Evolutionary conservation across 768 basidiomycete species (phyloP).

Genomic region (Cystoderma amianthinum): DNA sequence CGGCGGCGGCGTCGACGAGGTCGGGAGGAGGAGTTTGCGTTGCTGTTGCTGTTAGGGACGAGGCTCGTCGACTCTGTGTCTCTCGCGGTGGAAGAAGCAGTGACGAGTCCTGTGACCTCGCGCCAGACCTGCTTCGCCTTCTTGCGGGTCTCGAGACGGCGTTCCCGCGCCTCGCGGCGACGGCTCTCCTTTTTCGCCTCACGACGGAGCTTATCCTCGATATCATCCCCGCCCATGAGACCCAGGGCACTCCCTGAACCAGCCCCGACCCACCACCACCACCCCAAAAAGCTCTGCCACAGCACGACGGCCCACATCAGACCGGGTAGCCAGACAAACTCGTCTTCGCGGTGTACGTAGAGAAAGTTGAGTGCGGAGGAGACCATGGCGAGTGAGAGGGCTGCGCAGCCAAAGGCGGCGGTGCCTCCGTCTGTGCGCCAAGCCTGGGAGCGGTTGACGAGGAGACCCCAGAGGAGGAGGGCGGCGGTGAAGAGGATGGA

Average conservation of each 20-base stretch:
- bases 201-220: constrained; percentile 54
- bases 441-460: constrained; percentile 84
- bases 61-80: background rate
- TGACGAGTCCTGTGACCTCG: constrained; percentile 49
- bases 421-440: constrained; percentile 98
- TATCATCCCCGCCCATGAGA: constrained; percentile 37
- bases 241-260: constrained; percentile 59
- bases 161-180: constrained; percentile 37
- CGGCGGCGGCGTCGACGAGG: background rate
- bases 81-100: constrained; percentile 4
- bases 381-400: constrained; percentile 73
- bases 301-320: constrained; percentile 88
- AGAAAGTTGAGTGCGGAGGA: constrained; percentile 85
- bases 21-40: background rate
- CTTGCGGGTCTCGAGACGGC: constrained; percentile 40
- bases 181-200: constrained; percentile 50
- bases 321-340: constrained; percentile 87
- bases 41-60: background rate
- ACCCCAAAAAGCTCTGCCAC: constrained; percentile 96
- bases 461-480: constrained; percentile 88
- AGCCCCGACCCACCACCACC: constrained; percentile 99
- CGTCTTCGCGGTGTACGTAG: constrained; percentile 77
- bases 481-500: constrained; percentile 88
- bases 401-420: constrained; percentile 84
- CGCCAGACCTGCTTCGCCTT: constrained; percentile 52